Evolutionary conservation across 1,284 basidiomycete genomes (phyloP), one percentile per base, ranked within the genome.

Genomic region (Boletus semigastroideus): DNA sequence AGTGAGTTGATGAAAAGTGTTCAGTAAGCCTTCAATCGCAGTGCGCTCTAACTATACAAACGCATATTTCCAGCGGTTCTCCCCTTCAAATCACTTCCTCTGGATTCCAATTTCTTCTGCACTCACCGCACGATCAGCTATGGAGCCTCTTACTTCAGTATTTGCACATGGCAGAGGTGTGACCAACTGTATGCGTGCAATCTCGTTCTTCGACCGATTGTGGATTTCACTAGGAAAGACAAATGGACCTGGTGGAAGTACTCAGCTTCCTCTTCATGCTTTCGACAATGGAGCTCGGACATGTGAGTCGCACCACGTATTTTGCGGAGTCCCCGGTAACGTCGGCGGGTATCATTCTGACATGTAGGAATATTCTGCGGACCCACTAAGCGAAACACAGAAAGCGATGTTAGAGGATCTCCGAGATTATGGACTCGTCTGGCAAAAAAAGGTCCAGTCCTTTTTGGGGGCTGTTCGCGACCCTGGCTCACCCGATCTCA

Each of bases 71-170:
- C 57, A 83, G 81, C 60, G 74, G 81, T 59, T 71, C 75, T 62
- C 61, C 77, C 67, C 75, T 86, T 50, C 86, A 87, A 58, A 99
- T 99, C 70, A 98, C 95, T 12, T 97, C 94, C 12, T 79, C 86
- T 39, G 97, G 97, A 11, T 99, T 99, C 69, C 96, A 98, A 66
- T 99, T 99, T 68, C 79, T 99, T 48, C 80, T 99, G 20, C 90
- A 98, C 67, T 89, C 96, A 40, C 90, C 97, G n/a, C 93, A 98
- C 66, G 91, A 90, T 17, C 97, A 99, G 68, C 74, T 99, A n/a
- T 99, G 97, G 97, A 91, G 94, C 66, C 77, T 99, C 38, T 74
- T 99, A 49, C 78, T 98, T 39, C 92, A 94, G 62, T 99, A 98
- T 70, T 73, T 95, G 46, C 79, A 84, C 58, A 82, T 91, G 75